Percentiles rank a stretch among this genome's conserved stretches.
Conservation (phyloP, 192 early-diverging fungal species). For the Coemansia sp. region DNA sequence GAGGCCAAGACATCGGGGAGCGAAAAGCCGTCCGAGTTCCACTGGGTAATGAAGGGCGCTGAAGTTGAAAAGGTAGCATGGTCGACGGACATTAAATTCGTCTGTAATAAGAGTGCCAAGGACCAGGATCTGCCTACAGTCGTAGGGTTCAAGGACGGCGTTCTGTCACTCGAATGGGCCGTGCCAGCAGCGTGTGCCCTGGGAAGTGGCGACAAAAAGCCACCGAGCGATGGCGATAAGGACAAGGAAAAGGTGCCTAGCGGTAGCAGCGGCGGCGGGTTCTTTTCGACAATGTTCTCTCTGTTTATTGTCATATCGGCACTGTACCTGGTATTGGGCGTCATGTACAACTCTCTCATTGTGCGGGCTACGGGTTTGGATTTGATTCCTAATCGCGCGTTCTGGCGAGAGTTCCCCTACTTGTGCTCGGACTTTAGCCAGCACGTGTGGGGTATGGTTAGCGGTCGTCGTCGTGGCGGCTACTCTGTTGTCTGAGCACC, state of each 20-base stretch:
- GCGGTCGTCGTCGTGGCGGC: conserved; percentile 46
- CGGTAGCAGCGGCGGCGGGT: conserved; percentile 24
- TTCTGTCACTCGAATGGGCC: conserved; percentile 49
- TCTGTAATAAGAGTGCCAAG: conserved; percentile 36
- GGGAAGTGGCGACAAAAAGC: conserved; percentile 5
- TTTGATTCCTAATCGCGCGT: conserved; percentile 45
- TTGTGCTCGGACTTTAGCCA: conserved; percentile 49
- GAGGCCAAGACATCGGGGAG: conserved; percentile 29
- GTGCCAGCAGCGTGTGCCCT: conserved; percentile 48
- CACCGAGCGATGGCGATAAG: conserved; percentile 15
- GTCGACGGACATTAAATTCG: conserved; percentile 44
- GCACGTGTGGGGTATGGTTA: conserved; percentile 42
- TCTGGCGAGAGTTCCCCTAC: conserved; percentile 55
- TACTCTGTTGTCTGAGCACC: conserved; percentile 44
- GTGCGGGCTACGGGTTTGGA: conserved; percentile 47
- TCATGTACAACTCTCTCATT: conserved; percentile 46
- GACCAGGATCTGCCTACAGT: conserved; percentile 36
- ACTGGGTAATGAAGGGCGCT: conserved; percentile 48
- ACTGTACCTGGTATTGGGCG: conserved; percentile 50
- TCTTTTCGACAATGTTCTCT: conserved; percentile 42
- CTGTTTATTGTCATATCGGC: conserved; percentile 19
- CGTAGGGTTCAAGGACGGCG: conserved; percentile 22
- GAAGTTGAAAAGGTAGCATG: conserved; percentile 27
- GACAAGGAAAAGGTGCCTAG: conserved; percentile 11
- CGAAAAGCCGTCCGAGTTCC: conserved; percentile 31